Percentiles rank a stretch among this genome's conserved stretches.
Evolutionary conservation across 2,329 filamentous ascomycete species (phyloP).

Genomic region (Botrytis byssoidea): DNA sequence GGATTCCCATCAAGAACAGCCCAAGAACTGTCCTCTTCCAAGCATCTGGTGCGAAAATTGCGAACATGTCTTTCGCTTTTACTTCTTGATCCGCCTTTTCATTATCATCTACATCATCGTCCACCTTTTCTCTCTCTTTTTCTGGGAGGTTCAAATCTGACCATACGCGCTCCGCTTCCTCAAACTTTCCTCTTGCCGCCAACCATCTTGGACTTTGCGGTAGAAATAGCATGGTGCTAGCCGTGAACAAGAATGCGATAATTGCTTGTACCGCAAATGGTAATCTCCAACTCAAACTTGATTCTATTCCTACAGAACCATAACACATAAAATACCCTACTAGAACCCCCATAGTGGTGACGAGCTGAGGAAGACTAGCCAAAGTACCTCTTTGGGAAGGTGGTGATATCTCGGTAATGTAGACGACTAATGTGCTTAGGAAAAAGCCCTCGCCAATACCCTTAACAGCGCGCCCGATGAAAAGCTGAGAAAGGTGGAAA

Average conservation of each 20-base stretch:
- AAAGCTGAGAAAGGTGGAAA: constrained; percentile 49
- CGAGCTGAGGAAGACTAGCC: constrained; percentile 52
- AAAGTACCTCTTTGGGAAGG: constrained; percentile 49
- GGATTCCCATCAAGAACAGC: constrained; percentile 57
- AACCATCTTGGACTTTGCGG: constrained; percentile 60
- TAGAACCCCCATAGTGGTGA: constrained; percentile 51
- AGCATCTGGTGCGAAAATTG: constrained; percentile 43
- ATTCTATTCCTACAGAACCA: constrained; percentile 48
- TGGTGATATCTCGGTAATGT: constrained; percentile 62
- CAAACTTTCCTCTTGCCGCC: constrained; percentile 46
- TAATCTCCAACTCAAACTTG: constrained; percentile 54
- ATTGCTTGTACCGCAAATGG: constrained; percentile 52
- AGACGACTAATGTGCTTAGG: constrained; percentile 55
- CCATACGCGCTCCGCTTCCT: constrained; percentile 47
- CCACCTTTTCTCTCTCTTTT: constrained; percentile 34
- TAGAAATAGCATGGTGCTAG: constrained; percentile 44
- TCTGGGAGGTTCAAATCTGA: constrained; percentile 30
- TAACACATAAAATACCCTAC: constrained; percentile 61
- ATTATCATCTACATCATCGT: constrained; percentile 15
- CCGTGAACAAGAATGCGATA: constrained; percentile 44
- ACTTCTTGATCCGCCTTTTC: constrained; percentile 21
- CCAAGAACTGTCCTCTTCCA: constrained; percentile 50
- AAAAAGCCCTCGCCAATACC: constrained; percentile 60
- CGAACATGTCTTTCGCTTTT: constrained; percentile 30
- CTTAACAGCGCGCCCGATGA: constrained; percentile 54